Base-by-base conservation (phyloP, 257 asterid species). In the Plectranthus barbatus region DNA sequence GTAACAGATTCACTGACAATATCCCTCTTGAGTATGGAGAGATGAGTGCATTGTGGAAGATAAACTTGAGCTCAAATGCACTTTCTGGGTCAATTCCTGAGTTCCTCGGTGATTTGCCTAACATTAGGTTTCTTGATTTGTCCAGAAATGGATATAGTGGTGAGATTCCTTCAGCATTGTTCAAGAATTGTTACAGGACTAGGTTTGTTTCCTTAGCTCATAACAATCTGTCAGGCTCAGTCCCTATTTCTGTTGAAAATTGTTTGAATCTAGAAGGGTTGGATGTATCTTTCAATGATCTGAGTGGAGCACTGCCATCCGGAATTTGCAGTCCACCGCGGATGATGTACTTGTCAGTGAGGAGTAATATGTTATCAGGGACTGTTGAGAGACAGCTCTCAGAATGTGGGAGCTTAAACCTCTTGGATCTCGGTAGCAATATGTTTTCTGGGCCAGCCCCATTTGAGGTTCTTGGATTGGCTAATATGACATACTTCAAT, bases 391-490 rank as follows among this genome's bases (percentile, higher is more conserved):
- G 76, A 1, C 83, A 67, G 55, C 66, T 93, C 31, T 79, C 84
- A 0, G 53, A 61, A 11, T 89, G 99, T 62, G 41, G 69, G 61
- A 77, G 81, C 9, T 80, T 93, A 85, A 87, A 79, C 60, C 83
- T 90, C 75, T 80, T 93, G 82, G 99, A 93, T 80, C 88, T 93
- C 56, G 87, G 95, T 46, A 81, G 84, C 83, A 91, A 91, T 73
- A 41, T 60, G 74, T 91, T 91, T 71, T 67, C 76, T 3, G 96
- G 93, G 14, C 13, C 64, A 10, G 77, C 91, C 19, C 96, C 96
- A 8, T 82, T 91, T 39, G 84, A 69, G 71, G 83, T 70, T 71
- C 72, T 93, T 64, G 77, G 67, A 9, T 55, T 71, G 15, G 45
- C 69, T 33, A 90, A 84, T 41, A 70, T 93, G 17, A 62, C 84